Conservation (phyloP, 495 filamentous ascomycete species). For the Friedmanniomyces endolithicus region DNA sequence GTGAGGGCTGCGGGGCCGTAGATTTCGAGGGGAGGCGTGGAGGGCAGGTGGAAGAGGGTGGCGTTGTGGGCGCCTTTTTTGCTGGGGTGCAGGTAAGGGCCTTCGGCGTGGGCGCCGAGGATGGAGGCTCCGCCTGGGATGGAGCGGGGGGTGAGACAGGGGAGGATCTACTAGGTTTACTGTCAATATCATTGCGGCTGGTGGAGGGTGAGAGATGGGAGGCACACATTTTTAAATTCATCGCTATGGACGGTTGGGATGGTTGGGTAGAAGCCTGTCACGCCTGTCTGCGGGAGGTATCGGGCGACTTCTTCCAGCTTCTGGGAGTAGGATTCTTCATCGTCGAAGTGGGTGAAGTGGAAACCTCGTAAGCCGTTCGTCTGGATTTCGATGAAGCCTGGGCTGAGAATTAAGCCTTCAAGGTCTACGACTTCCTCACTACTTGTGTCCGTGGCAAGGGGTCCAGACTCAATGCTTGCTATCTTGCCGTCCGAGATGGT, state of each 20-base stretch:
- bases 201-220: background rate
- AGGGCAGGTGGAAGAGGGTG: constrained; percentile 26
- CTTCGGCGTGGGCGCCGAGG: constrained; percentile 33
- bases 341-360: constrained; percentile 32
- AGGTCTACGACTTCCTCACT: constrained; percentile 31
- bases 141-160: constrained; percentile 24
- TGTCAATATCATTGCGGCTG: background rate
- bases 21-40: constrained; percentile 16
- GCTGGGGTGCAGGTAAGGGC: constrained; percentile 30
- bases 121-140: constrained; percentile 26
- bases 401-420: constrained; percentile 31
- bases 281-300: constrained; percentile 31
- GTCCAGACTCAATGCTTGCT: background rate
- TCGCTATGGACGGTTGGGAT: constrained; percentile 29
- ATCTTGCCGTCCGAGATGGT: constrained; percentile 27
- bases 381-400: constrained; percentile 33
- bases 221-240: constrained; percentile 29
- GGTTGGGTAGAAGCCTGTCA: constrained; percentile 33
- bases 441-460: constrained; percentile 9
- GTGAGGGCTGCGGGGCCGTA: constrained; percentile 24
- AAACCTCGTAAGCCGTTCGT: constrained; percentile 33
- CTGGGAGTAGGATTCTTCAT: constrained; percentile 24
- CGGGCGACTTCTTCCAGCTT: constrained; percentile 25
- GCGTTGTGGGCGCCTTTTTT: constrained; percentile 33
- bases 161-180: constrained; percentile 26